phyloP scores from a whole-genome alignment of 257 asterid genomes.

The Rubia yunnanensis region DNA sequence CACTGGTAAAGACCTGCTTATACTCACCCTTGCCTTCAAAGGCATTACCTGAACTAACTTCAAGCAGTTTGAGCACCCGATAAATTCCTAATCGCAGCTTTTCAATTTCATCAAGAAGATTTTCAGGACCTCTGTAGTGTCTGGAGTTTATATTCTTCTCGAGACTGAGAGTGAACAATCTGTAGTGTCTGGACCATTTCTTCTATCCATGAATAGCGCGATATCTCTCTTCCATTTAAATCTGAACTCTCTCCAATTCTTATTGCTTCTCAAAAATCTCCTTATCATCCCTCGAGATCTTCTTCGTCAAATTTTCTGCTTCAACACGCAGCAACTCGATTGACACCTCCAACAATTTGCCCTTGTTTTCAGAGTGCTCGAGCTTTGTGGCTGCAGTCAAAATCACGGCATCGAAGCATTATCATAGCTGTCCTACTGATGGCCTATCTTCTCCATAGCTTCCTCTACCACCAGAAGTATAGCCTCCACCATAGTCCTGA shows the following conservation, averaged over 20 bases:
- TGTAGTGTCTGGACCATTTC: constrained; percentile 50
- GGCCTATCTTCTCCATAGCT: constrained; percentile 55
- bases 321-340: constrained; percentile 54
- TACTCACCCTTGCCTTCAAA: constrained; percentile 39
- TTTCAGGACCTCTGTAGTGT: no score
- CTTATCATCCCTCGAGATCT: constrained; percentile 59
- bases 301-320: constrained; percentile 59
- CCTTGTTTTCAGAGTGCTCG: constrained; percentile 49
- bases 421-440: constrained; percentile 55
- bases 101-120: constrained; percentile 69
- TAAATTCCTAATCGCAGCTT: constrained; percentile 62
- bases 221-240: constrained; percentile 46
- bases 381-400: constrained; percentile 38
- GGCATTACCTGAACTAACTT: constrained; percentile 22
- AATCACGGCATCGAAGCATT: constrained; percentile 47
- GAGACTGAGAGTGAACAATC: constrained; percentile 53
- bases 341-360: constrained; percentile 39
- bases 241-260: constrained; percentile 71
- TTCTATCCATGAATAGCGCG: constrained; percentile 44
- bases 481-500: constrained; percentile 59
- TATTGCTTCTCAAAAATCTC: constrained; percentile 60
- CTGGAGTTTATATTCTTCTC: constrained; percentile 57
- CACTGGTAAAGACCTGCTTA: constrained; percentile 45
- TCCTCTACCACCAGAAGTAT: constrained; percentile 61
- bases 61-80: constrained; percentile 57